Evolutionary conservation across 805 yeast genomes (phyloP).

Genomic region (Lachancea thermotolerans): DNA sequence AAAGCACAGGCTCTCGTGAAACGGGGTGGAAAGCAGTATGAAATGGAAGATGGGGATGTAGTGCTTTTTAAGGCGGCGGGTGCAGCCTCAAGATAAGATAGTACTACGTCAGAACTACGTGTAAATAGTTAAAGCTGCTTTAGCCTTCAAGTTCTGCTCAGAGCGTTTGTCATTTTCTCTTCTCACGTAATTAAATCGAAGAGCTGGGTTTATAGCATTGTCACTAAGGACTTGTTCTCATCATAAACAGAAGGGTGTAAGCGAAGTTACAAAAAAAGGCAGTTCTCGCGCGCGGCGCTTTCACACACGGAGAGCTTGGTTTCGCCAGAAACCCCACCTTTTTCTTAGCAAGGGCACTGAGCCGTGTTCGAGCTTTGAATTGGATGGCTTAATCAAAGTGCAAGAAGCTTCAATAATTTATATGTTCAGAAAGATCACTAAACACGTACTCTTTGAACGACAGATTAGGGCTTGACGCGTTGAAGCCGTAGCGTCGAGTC

Average conservation of each 20-base stretch:
- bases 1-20: constrained; percentile 26
- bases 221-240: constrained; percentile 34
- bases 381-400: no score
- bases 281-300: no score
- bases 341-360: no score
- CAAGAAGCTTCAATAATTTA: no score
- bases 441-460: no score
- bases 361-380: no score
- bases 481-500: no score
- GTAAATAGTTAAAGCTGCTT: constrained; percentile 4
- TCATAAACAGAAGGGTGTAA: constrained; percentile 25
- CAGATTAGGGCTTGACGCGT: no score
- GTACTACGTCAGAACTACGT: background rate
- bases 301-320: background rate
- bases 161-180: constrained; percentile 33
- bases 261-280: background rate
- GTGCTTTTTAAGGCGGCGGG: constrained; percentile 66
- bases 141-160: constrained; percentile 16
- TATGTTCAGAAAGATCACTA: no score
- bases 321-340: background rate
- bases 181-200: constrained; percentile 33
- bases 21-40: constrained; percentile 62
- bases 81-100: constrained; percentile 39
- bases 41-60: constrained; percentile 80
- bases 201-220: constrained; percentile 38